Evolutionary conservation across 352 stramenopile genomes (phyloP).

Genomic region (Phytophthora tentaculata): DNA sequence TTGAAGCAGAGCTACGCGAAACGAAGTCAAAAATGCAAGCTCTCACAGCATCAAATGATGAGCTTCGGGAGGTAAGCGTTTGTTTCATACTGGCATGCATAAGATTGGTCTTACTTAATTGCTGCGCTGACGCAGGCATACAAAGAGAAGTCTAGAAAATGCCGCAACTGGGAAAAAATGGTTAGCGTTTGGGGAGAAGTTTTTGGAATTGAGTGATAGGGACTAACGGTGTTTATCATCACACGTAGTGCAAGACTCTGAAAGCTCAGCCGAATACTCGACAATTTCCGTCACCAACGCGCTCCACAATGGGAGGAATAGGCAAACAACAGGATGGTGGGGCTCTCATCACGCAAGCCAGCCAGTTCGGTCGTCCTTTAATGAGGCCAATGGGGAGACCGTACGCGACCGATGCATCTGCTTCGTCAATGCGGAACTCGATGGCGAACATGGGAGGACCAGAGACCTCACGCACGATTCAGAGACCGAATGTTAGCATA

Average conservation of each 20-base stretch:
- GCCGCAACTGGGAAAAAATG: conserved; percentile 91
- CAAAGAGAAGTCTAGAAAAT: conserved; percentile 88
- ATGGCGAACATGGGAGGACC: conserved; percentile 40
- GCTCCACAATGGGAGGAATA: conserved; percentile 44
- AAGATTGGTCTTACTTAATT: background rate
- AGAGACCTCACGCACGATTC: conserved; percentile 56
- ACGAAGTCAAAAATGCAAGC: conserved; percentile 83
- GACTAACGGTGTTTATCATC: conserved; percentile 11
- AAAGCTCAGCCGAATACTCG: conserved; percentile 55
- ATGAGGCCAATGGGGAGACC: conserved; percentile 46
- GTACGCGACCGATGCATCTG: conserved; percentile 29
- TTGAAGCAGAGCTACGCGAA: conserved; percentile 83
- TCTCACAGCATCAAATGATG: conserved; percentile 75
- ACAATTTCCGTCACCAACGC: conserved; percentile 68
- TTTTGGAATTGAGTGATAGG: background rate
- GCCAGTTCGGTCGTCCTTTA: conserved; percentile 53
- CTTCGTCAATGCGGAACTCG: conserved; percentile 35
- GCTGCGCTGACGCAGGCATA: conserved; percentile 56
- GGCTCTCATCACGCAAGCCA: conserved; percentile 39
- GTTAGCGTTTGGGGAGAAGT: conserved; percentile 27
- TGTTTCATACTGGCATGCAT: conserved; percentile 1
- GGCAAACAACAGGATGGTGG: conserved; percentile 36
- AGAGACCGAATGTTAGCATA: conserved; percentile 54
- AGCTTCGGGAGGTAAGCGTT: conserved; percentile 68
- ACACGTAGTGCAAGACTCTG: conserved; percentile 79